phyloP scores from a whole-genome alignment of 768 basidiomycete genomes.

The Kwoniella sp. region DNA sequence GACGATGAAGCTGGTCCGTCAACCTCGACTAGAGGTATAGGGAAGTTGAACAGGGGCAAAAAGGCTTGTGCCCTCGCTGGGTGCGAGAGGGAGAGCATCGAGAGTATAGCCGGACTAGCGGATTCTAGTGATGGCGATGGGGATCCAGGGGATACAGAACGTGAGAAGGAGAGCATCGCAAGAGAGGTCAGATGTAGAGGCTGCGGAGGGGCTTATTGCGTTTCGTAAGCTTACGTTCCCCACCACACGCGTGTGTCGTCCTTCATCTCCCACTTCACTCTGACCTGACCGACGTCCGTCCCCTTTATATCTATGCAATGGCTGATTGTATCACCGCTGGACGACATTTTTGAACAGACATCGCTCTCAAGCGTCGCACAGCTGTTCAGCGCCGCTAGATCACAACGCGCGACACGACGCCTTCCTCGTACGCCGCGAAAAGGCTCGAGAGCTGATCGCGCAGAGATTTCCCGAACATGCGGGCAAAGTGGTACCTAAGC shows the following conservation, averaged over 20 bases:
- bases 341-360: conserved; percentile 41
- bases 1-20: neutral
- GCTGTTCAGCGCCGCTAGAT: conserved; percentile 33
- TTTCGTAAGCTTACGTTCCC: conserved; percentile 24
- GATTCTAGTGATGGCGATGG: neutral
- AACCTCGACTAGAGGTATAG: neutral
- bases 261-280: no score
- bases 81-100: conserved; percentile 39
- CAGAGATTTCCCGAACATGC: conserved; percentile 36
- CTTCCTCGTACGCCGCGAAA: conserved; percentile 17
- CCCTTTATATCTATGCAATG: neutral
- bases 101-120: conserved; percentile 30
- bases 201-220: conserved; percentile 36
- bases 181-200: conserved; percentile 31
- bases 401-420: conserved; percentile 35
- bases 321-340: no score
- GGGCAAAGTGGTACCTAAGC: conserved; percentile 37
- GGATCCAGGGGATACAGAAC: no score
- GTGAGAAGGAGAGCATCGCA: conserved; percentile 19
- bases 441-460: conserved; percentile 35
- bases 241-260: neutral
- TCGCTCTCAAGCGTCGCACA: conserved; percentile 34
- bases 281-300: neutral
- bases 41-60: conserved; percentile 20
- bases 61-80: conserved; percentile 22